Base-by-base conservation (phyloP, 2,329 filamentous ascomycete genomes). In the Fonsecaea pedrosoi region DNA sequence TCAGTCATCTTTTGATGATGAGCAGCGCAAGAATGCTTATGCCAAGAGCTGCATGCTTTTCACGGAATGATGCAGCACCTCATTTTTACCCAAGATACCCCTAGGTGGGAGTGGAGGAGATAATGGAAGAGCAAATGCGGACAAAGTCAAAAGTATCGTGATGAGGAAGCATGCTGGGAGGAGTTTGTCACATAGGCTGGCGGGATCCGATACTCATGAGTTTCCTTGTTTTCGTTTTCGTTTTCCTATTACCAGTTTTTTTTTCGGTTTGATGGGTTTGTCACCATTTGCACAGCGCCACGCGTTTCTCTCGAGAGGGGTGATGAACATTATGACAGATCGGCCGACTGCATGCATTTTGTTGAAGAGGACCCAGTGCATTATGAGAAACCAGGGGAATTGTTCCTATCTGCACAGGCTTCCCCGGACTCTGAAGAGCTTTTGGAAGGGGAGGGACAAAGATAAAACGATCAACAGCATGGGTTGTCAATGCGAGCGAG, bases 61-160 rank as follows among this genome's bases (percentile, higher is more conserved):
- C 32, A 25, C 58, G 63, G 60, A 60, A 61, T 65, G 61, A 38
- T 55, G 55, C 50, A 59, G 62, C 72, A 70, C 72, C 70, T 70
- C 70, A 68, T 70, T 62, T 62, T 68, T 68, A 66, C 61, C 45
- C 48, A 66, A 69, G 69, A 72, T 72, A 72, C 71, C 71, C 45
- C 70, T 38, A 68, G 71, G 71, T 73, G 71, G 71, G 68, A 70
- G 71, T 63, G 71, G 71, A 70, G 71, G 71, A 73, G 69, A 60
- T 67, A 67, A 70, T 70, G 45, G 68, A 55, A 54, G 64, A 48
- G 48, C 32, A 64, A 55, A 40, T 37, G 42, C 45, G 45, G 67
- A 53, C 38, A 38, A 64, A 21, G 42, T 38, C 54, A 67, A 65
- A 69, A 65, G 55, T 65, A 62, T 37, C 53, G 21, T 54, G 65